Conservation (phyloP, 108 stramenopile genomes). For the Skeletonema costatum region DNA sequence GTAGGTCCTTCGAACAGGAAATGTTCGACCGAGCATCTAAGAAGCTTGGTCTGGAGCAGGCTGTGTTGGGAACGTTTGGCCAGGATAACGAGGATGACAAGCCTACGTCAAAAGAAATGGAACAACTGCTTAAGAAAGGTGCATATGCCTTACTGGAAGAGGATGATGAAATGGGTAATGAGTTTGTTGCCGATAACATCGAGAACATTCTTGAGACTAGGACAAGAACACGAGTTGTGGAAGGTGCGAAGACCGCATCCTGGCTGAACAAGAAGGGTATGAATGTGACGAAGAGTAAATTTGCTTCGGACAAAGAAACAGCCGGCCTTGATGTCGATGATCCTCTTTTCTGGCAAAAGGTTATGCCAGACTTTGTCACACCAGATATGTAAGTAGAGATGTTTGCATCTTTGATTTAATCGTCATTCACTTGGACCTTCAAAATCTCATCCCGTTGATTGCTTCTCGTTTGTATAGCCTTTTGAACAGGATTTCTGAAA, state of each 20-base stretch:
- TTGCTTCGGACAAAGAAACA: constrained; percentile 67
- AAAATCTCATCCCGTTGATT: not conserved
- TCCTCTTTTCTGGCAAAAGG: constrained; percentile 94
- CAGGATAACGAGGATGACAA: constrained; percentile 89
- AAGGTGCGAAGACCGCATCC: constrained; percentile 88
- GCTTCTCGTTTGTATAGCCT: not conserved
- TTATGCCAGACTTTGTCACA: constrained; percentile 95
- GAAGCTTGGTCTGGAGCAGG: constrained; percentile 99
- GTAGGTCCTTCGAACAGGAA: constrained; percentile 96
- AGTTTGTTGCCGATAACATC: constrained; percentile 90
- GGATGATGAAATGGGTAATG: constrained; percentile 79
- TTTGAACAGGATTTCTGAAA: constrained; percentile 36
- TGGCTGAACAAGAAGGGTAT: constrained; percentile 91
- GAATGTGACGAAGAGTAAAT: constrained; percentile 83
- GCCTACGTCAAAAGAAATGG: constrained; percentile 91
- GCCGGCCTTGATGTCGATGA: constrained; percentile 84
- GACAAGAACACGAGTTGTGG: constrained; percentile 87
- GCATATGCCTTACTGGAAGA: constrained; percentile 92
- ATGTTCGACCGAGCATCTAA: constrained; percentile 98
- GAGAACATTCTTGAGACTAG: constrained; percentile 89
- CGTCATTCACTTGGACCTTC: not conserved
- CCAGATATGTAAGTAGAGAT: constrained; percentile 51
- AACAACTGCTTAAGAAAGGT: constrained; percentile 89
- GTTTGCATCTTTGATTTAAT: not conserved
- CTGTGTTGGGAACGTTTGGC: constrained; percentile 94